Conservation (phyloP, 257 asterid species). For the Echites panduratus region DNA sequence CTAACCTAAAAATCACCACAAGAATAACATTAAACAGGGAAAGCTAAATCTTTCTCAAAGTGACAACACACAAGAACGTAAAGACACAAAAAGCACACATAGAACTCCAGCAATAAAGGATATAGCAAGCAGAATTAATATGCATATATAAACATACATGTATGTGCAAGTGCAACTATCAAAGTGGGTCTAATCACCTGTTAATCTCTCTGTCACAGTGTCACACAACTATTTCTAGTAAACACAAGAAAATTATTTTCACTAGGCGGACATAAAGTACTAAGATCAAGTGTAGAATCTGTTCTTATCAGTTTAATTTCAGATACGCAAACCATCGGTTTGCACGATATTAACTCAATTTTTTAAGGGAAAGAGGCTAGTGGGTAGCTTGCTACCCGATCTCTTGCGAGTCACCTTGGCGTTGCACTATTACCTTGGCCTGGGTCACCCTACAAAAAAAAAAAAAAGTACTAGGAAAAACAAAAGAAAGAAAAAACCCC, state of each 20-base stretch:
- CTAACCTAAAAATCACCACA: conserved; percentile 32
- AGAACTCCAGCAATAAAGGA: neutral
- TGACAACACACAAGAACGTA: neutral
- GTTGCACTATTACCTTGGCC: no score
- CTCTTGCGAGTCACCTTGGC: no score
- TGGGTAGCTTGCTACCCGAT: no score
- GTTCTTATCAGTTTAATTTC: no score
- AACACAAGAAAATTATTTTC: neutral
- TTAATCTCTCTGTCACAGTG: no score
- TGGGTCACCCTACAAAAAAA: no score
- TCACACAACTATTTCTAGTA: neutral
- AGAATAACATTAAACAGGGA: neutral
- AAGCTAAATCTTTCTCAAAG: neutral
- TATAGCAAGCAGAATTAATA: neutral
- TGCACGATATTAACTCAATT: no score
- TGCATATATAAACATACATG: neutral
- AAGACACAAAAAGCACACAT: neutral
- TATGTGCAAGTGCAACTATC: neutral
- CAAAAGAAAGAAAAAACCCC: neutral
- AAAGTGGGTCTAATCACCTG: neutral
- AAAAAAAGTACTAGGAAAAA: neutral
- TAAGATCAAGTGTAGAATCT: no score
- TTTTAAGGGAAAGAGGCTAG: no score
- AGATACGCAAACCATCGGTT: no score
- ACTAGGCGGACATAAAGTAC: no score